A percentile compares a stretch with the other conserved stretches of the same genome.
Evolutionary conservation across 192 early-diverging fungal genomes (phyloP).

Genomic region (Podila minutissima): DNA sequence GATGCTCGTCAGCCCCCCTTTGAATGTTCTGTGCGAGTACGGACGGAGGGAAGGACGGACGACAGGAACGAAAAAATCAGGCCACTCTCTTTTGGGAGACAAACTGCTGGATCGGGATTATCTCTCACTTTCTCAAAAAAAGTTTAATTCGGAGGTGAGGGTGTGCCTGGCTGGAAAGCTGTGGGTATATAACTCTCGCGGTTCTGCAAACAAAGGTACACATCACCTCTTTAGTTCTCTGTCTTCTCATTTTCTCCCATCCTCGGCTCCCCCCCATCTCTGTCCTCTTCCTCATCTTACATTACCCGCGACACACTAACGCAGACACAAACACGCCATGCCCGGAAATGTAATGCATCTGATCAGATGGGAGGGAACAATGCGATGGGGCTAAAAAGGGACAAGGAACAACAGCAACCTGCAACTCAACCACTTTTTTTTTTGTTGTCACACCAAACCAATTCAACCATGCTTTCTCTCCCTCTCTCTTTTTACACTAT

Average conservation of each 20-base stretch:
- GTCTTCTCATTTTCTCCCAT: not conserved
- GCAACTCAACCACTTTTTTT: not conserved
- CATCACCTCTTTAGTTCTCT: not conserved
- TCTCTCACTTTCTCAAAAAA: no score
- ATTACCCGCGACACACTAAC: not conserved
- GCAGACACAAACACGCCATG: conserved; percentile 10
- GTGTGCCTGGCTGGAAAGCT: no score
- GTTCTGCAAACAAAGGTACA: no score
- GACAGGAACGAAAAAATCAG: no score
- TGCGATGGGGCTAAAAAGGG: not conserved
- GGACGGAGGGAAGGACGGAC: no score
- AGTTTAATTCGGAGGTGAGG: no score
- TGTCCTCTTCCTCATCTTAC: not conserved
- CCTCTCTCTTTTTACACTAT: not conserved
- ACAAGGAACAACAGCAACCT: not conserved
- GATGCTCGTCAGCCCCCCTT: no score
- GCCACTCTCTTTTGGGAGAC: no score
- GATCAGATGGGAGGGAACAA: not conserved
- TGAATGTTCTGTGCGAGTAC: no score
- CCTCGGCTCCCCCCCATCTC: not conserved
- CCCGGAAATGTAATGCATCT: conserved; percentile 41
- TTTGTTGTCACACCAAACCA: not conserved
- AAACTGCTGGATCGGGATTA: no score
- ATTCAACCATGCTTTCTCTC: not conserved
- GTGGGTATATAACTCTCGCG: no score